phyloP scores from a whole-genome alignment of 1,284 basidiomycete genomes.

The Marasmius sp. region DNA sequence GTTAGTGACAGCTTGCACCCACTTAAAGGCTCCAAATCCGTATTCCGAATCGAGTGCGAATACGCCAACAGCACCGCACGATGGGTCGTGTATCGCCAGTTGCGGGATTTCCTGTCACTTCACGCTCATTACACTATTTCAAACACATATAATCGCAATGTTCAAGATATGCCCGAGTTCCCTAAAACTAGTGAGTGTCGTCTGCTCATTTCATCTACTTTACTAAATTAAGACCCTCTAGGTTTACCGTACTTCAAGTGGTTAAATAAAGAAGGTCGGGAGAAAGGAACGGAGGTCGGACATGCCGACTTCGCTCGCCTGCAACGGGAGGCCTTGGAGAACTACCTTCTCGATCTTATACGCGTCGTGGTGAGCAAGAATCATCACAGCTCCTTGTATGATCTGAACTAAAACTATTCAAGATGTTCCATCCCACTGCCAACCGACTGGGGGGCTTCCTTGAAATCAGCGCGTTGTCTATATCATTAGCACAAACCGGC shows the following conservation, averaged over 20 bases:
- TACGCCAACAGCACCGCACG: constrained; percentile 94
- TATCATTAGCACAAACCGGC: constrained; percentile 81
- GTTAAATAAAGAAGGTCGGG: constrained; percentile 55
- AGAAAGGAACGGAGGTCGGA: constrained; percentile 51
- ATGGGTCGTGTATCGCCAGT: constrained; percentile 96
- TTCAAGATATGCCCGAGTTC: constrained; percentile 88
- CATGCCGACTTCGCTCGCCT: constrained; percentile 77
- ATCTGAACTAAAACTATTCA: constrained; percentile 9
- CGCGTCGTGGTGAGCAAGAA: constrained; percentile 73
- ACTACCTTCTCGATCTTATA: constrained; percentile 88
- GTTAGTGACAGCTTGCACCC: constrained; percentile 88
- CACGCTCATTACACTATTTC: constrained; percentile 92
- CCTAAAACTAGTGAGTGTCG: constrained; percentile 74
- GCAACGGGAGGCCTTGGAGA: constrained; percentile 83
- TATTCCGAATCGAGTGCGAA: constrained; percentile 94
- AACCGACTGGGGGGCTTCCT: constrained; percentile 95
- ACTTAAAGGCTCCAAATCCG: constrained; percentile 73
- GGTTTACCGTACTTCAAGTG: constrained; percentile 90
- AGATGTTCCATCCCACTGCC: constrained; percentile 97
- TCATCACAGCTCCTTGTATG: neutral
- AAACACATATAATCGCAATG: constrained; percentile 71
- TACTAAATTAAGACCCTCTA: constrained; percentile 24
- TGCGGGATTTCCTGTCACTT: constrained; percentile 89
- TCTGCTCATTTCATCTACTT: neutral
- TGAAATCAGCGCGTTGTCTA: constrained; percentile 89